These are phyloP conservation scores for Entomortierella parvispora DNA, from an alignment of 192 early-diverging fungal species.

Conservation along the genomic window DNA sequence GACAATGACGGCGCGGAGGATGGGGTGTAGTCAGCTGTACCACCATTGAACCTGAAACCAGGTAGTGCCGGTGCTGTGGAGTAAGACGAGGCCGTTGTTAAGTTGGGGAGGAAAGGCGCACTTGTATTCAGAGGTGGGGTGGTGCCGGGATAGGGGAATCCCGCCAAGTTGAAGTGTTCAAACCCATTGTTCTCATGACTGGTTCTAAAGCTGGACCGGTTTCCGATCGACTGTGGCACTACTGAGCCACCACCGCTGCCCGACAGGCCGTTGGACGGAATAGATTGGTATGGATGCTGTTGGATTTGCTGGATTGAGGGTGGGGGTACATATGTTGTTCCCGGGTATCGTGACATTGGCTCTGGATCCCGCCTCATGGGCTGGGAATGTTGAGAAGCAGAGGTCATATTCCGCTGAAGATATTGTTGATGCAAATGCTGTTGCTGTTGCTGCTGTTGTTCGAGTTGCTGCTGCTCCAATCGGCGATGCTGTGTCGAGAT, in stretches of 20 bases:
- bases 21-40: too few relatives aligned
- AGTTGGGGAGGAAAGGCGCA: not conserved
- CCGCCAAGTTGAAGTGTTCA: slow-evolving; percentile 19
- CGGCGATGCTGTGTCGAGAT: slow-evolving; percentile 16
- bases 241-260: not conserved
- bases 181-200: slow-evolving; percentile 32
- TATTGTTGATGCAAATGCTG: not conserved
- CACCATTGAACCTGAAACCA: too few relatives aligned
- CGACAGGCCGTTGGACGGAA: not conserved
- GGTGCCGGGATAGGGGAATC: not conserved
- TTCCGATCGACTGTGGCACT: slow-evolving; percentile 8
- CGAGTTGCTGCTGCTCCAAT: slow-evolving; percentile 19
- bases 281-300: not conserved
- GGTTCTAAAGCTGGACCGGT: slow-evolving; percentile 17
- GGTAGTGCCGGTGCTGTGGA: too few relatives aligned
- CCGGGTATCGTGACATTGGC: slow-evolving; percentile 2
- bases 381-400: not conserved
- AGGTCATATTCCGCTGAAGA: not conserved
- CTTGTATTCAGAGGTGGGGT: not conserved
- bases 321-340: slow-evolving; percentile 13
- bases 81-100: not conserved
- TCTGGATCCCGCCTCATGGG: not conserved
- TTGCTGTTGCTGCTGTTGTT: slow-evolving; percentile 18
- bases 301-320: slow-evolving; percentile 18
- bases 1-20: too few relatives aligned